Evolutionary conservation across 169 alveolate genomes (phyloP), one percentile per base, ranked within the genome.

Genomic region (Plasmodium yoelii): DNA sequence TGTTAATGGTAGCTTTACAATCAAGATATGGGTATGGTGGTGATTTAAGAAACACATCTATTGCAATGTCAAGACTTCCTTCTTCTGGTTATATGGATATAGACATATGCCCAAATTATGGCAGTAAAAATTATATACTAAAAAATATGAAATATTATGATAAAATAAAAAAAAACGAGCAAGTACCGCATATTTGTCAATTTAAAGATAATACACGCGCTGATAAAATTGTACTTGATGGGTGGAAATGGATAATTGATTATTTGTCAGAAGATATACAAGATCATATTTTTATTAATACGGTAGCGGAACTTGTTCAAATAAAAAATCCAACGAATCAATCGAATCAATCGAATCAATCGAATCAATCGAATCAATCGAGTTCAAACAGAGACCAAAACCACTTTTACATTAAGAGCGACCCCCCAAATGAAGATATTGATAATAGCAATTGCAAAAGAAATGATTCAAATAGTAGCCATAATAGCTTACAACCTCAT

Each of bases 231-330:
- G 95, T 94, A 19, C 49, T 94, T 19, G 94, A 94, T 61, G 96
- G 96, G 10, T 94, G 96, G 96, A 93, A 92, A 64, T 94, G 96
- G 96, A 53, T 94, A 57, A 77, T 94, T 22, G 73, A 88, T 46
- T 68, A 57, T 24, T 28, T 94, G 24, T 77, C 92, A 13, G 84
- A 84, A 24, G 71, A 87, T 55, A 28, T 92, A 5, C 93, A 92
- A 56, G 34, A 70, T 44, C 47, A 57, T 19, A 87, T 94, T 19
- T 91, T 90, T 63, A 47, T 92, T 19, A 92, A 90, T 28, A 87
- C 96, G 10, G 87, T 65, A 28, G 95, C 93, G 3, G 82, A 87
- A 6, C 34, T 77, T 6, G 90, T 94, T 3, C 65, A 39, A 24
- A 53, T 87, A 51, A 73, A 84, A 15, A 84, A 82, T 24, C 90